phyloP scores from a whole-genome alignment of 495 filamentous ascomycete species.

The Aspergillus nanangensis region DNA sequence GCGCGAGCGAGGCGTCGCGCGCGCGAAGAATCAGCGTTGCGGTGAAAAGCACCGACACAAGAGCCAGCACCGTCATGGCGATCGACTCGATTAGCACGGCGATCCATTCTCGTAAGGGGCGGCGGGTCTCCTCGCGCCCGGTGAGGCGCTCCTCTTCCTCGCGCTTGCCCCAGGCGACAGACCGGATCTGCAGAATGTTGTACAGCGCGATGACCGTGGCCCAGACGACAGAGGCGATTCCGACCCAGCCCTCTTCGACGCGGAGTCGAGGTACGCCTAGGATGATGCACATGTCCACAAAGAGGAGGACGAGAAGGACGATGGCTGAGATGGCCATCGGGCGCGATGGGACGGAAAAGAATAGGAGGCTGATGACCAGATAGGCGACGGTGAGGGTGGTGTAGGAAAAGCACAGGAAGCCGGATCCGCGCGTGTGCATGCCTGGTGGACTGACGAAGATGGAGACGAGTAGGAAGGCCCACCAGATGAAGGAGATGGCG shows the following conservation, averaged over 20 bases:
- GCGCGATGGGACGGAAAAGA: slow-evolving; percentile 80
- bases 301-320: slow-evolving; percentile 63
- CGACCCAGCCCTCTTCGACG: slow-evolving; percentile 84
- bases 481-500: slow-evolving; percentile 78
- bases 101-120: slow-evolving; percentile 76
- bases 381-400: slow-evolving; percentile 68
- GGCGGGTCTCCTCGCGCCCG: slow-evolving; percentile 79
- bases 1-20: slow-evolving; percentile 63
- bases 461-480: slow-evolving; percentile 78
- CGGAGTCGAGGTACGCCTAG: slow-evolving; percentile 65
- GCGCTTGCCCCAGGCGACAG: slow-evolving; percentile 83
- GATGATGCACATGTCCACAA: slow-evolving; percentile 76
- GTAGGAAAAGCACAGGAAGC: slow-evolving; percentile 84
- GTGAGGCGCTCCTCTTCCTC: slow-evolving; percentile 93
- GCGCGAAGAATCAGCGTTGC: slow-evolving; percentile 72
- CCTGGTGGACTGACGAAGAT: slow-evolving; percentile 84
- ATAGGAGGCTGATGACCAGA: slow-evolving; percentile 71
- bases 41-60: slow-evolving; percentile 68
- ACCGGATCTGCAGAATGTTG: slow-evolving; percentile 58
- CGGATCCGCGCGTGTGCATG: slow-evolving; percentile 79
- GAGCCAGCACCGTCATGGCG: slow-evolving; percentile 58
- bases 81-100: slow-evolving; percentile 75
- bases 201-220: slow-evolving; percentile 59
- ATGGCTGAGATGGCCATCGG: slow-evolving; percentile 65
- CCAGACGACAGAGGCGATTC: slow-evolving; percentile 81